These are phyloP conservation scores for Tillandsia fasciculata DNA, from an alignment of 176 grass and related monocot species.

Conservation along the genomic window DNA sequence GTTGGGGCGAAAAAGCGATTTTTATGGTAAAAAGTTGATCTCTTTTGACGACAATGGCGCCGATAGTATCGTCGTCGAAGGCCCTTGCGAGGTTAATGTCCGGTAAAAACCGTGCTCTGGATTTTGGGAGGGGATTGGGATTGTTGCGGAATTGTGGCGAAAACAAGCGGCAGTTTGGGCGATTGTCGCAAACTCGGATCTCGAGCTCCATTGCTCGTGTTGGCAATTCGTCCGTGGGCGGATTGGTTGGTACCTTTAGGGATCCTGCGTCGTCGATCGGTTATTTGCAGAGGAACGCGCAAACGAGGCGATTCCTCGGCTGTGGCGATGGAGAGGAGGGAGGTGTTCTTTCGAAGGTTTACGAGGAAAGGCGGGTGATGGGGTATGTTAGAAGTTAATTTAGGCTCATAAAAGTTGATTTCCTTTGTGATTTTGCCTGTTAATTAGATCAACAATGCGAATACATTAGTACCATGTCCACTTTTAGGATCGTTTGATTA, in stretches of 20 bases:
- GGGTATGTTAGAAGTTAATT: slow-evolving; percentile 36
- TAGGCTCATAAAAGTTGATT: neutral
- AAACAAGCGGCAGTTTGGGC: slow-evolving; percentile 20
- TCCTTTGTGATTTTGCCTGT: neutral
- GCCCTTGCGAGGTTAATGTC: slow-evolving; percentile 24
- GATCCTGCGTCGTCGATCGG: neutral
- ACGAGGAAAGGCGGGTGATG: slow-evolving; percentile 73
- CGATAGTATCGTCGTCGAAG: slow-evolving; percentile 38
- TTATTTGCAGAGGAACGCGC: slow-evolving; percentile 21
- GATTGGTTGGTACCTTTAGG: slow-evolving; percentile 15
- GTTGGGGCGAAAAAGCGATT: neutral
- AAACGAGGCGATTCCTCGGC: slow-evolving; percentile 72
- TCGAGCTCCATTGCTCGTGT: slow-evolving; percentile 24
- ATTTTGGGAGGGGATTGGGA: slow-evolving; percentile 31
- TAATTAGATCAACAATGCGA: neutral
- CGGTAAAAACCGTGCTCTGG: slow-evolving; percentile 25
- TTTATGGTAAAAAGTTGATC: slow-evolving; percentile 9
- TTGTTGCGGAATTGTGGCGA: slow-evolving; percentile 30
- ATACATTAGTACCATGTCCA: neutral
- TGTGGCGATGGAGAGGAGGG: slow-evolving; percentile 82
- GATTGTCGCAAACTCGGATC: slow-evolving; percentile 45
- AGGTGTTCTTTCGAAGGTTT: slow-evolving; percentile 71
- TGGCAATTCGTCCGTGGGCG: slow-evolving; percentile 21
- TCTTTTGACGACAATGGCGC: slow-evolving; percentile 21
- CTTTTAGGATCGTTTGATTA: too few species aligned